phyloP scores from a whole-genome alignment of 352 stramenopile species.

The Globisporangium takayamanum region DNA sequence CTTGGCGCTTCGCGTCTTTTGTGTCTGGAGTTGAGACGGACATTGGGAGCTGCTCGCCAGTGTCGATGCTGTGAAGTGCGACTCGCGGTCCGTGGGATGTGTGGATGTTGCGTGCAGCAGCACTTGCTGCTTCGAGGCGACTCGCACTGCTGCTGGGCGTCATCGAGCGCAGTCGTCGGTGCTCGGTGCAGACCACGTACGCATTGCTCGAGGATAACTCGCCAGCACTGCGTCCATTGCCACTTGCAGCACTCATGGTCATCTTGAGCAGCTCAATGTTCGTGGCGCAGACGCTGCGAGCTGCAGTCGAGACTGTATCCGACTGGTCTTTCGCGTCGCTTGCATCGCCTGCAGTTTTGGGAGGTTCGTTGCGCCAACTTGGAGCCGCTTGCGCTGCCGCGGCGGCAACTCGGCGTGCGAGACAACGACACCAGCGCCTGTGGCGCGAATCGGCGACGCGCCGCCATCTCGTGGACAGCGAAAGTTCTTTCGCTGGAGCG shows the following conservation, averaged over 20 bases:
- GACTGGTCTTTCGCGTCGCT: no score
- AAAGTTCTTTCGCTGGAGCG: conserved; percentile 64
- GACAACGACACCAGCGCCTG: conserved; percentile 14
- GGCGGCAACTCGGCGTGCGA: conserved; percentile 44
- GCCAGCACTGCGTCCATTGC: conserved; percentile 1
- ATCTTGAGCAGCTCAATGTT: conserved; percentile 41
- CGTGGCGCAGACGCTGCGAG: conserved; percentile 29
- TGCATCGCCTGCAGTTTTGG: conserved; percentile 8
- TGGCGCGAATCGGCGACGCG: conserved; percentile 11
- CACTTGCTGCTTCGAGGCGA: conserved; percentile 1
- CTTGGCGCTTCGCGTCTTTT: background rate
- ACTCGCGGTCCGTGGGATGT: conserved; percentile 1
- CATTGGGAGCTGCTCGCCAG: no score
- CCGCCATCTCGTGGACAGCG: conserved; percentile 30
- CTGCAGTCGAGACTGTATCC: conserved; percentile 9
- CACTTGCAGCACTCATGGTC: conserved; percentile 16
- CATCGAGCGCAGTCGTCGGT: conserved; percentile 9
- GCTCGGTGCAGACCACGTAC: conserved; percentile 7
- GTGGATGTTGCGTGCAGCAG: conserved; percentile 1
- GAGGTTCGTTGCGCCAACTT: conserved; percentile 71
- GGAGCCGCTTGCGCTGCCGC: conserved; percentile 56
- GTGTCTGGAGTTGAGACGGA: background rate
- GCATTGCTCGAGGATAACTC: background rate
- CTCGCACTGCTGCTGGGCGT: conserved; percentile 14
- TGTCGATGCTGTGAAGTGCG: background rate